phyloP scores from a whole-genome alignment of 148 eudicot species.

The Diospyros kaki region DNA sequence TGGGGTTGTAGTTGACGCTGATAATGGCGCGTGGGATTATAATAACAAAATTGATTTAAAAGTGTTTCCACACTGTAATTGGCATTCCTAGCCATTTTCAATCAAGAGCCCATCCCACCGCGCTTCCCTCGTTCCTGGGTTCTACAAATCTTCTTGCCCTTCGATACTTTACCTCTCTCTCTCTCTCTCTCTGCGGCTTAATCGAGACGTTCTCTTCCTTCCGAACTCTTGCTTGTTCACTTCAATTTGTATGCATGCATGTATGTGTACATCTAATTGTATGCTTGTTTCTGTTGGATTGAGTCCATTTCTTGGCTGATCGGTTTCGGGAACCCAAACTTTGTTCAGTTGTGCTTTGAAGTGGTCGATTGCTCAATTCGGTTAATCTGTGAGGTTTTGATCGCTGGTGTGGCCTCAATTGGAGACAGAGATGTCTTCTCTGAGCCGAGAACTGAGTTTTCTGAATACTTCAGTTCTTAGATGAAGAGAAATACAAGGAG shows the following conservation, averaged over 20 bases:
- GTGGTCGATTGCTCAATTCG: background rate
- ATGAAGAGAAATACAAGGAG: constrained; percentile 46
- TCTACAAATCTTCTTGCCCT: background rate
- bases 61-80: background rate
- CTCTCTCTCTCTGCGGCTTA: constrained; percentile 8
- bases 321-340: constrained; percentile 23
- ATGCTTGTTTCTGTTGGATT: constrained; percentile 4
- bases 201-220: background rate
- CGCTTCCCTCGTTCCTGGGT: constrained; percentile 3
- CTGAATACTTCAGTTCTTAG: constrained; percentile 49
- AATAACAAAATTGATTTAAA: background rate
- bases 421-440: constrained; percentile 28
- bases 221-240: background rate
- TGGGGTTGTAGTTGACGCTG: background rate
- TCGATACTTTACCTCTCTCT: background rate
- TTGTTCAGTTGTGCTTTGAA: constrained; percentile 5
- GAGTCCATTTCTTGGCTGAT: background rate
- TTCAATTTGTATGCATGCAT: too few species aligned
- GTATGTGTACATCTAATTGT: background rate
- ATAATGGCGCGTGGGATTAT: background rate
- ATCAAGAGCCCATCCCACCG: background rate
- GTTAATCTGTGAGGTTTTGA: constrained; percentile 6
- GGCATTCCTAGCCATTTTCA: too few species aligned
- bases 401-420: constrained; percentile 4
- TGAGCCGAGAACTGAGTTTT: constrained; percentile 44